These are phyloP conservation scores for Clitoria ternatea DNA, from an alignment of 306 rosid genomes.

Conservation along the genomic window DNA sequence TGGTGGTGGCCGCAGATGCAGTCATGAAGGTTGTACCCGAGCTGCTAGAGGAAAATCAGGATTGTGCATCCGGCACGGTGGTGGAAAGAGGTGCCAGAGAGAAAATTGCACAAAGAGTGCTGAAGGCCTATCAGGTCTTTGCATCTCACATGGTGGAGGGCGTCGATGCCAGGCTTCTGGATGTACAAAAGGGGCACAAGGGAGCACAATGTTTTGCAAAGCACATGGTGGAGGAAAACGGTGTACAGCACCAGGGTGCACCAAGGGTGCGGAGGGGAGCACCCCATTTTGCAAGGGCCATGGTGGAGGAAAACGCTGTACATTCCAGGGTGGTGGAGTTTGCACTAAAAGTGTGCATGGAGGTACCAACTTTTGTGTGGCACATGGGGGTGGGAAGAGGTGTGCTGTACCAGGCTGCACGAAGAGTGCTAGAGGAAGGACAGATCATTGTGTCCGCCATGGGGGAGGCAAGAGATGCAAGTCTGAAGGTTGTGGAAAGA, in stretches of 20 bases:
- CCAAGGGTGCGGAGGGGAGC: conserved; percentile 96
- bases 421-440: conserved; percentile 91
- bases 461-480: conserved; percentile 97
- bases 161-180: conserved; percentile 77
- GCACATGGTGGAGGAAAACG: conserved; percentile 97
- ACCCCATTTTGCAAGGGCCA: conserved; percentile 92
- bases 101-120: conserved; percentile 95
- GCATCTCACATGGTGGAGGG: conserved; percentile 97
- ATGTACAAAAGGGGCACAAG: conserved; percentile 95
- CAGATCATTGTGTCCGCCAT: conserved; percentile 94
- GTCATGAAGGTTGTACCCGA: conserved; percentile 69
- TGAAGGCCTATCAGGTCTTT: conserved; percentile 92
- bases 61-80: conserved; percentile 91
- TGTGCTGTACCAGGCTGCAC: conserved; percentile 87
- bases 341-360: conserved; percentile 94
- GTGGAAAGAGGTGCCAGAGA: conserved; percentile 91
- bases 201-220: conserved; percentile 94
- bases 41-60: conserved; percentile 98
- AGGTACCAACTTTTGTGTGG: conserved; percentile 92
- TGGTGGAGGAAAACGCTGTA: conserved; percentile 93
- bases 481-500: conserved; percentile 81
- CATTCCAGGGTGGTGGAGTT: conserved; percentile 73
- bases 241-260: conserved; percentile 86
- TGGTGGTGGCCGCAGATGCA: conserved; percentile 96
- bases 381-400: conserved; percentile 97